Evolutionary conservation across 306 rosid genomes (phyloP), one percentile per base, ranked within the genome.

Genomic region (Trifolium pratense): DNA sequence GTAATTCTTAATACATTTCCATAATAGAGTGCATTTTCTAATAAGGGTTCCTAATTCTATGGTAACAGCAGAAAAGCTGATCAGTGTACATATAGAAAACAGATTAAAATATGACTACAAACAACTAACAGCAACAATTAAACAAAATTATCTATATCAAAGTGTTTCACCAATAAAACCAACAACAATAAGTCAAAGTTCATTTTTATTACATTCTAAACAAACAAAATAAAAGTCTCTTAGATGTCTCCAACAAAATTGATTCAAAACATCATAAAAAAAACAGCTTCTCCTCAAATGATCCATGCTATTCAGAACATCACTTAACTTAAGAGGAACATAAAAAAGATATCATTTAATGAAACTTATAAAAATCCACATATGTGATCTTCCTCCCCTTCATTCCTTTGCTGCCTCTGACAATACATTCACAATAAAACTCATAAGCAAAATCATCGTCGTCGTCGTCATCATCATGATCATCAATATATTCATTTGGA

Each of bases 401-500:
- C 43, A 32, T 15, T 16, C 51, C 16, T 12, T 63, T 37, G 7
- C 20, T n/a, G 40, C 8, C 15, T 61, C 15, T 65, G 5, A 39
- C 32, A 39, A 11, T 18, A 42, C 70, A 65, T 40, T 40, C 55
- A 3, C 70, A 65, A 65, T 65, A 21, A 14, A 6, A 66, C n/a
- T 21, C 71, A 13, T 21, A 20, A 42, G 40, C 3, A 66, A 6
- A n/a, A 66, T 66, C 55, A 42, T 66, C 71, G 0, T 65, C 9
- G 4, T 34, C 2, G n/a, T 43, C 49, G 0, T 13, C 70, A 12
- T 23, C 13, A 14, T 66, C 53, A 25, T 13, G 4, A 13, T 43
- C 37, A 7, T 66, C 11, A 2, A 66, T 66, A 14, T 23, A 17
- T 5, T 66, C 55, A 23, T 3, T 9, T 18, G 96, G 96, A 76